Base-by-base conservation (phyloP, 2,329 filamentous ascomycete species). In the Hypoxylon sp. region DNA sequence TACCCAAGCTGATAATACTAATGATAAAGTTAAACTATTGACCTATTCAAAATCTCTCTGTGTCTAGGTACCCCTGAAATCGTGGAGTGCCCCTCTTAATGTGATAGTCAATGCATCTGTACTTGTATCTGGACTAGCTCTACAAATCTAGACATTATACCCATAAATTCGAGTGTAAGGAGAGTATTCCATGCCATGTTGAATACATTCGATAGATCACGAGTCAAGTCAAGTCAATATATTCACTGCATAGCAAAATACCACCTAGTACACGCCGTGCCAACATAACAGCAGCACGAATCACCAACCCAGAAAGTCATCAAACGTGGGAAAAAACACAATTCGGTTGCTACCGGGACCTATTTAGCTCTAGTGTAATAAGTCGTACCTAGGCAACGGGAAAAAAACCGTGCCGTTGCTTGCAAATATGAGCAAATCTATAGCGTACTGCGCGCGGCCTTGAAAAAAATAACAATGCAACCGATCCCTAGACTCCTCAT, bases 361-460 rank as follows among this genome's bases (percentile, higher is more conserved):
- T 54, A 35, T 47, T 47, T 11, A 59, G 47, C 47, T 68, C 57
- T 65, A 68, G 31, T 54, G 51, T n/a, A 52, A 19, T 50, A 54
- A 57, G n/a, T 33, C 47, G 11, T 1, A 22, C 19, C 19, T 22
- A 35, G 31, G 37, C 47, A 51, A 31, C 67, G 59, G 63, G 26
- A n/a, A 29, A 46, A n/a, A 14, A 39, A 46, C 31, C 1, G 10
- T 14, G 42, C 58, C 37, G 24, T 61, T 26, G 51, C 53, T 33
- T 22, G 19, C 19, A 37, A 37, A 9, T 37, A 57, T 37, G 46
- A 55, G 13, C 35, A 35, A 42, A 55, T 70, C 67, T 70, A 70
- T 65, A 56, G 52, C 53, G 46, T n/a, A 47, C 44, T 44, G 37
- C 62, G 52, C 35, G 52, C 62, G 37, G 42, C 62, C 11, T 47